These are phyloP conservation scores for Chlamydomonas eustigma DNA, from an alignment of 139 green algal genomes.

Conservation along the genomic window DNA sequence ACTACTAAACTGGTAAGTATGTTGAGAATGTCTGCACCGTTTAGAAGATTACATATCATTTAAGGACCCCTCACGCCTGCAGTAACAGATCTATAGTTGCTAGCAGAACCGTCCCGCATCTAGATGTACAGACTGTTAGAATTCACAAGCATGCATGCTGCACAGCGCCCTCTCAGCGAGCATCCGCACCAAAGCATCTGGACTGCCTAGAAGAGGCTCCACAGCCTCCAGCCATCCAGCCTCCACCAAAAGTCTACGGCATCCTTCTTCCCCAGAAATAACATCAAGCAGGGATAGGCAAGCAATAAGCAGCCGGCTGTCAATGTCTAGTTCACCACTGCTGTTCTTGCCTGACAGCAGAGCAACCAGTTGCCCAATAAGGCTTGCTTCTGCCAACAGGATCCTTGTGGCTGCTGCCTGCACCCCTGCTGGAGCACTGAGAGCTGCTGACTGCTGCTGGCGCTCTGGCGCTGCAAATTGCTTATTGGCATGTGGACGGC, in stretches of 20 bases:
- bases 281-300: constrained; percentile 9
- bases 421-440: neutral
- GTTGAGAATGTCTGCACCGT: too few relatives aligned
- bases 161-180: constrained; percentile 2
- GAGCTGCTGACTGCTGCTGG: too few relatives aligned
- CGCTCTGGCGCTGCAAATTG: too few relatives aligned
- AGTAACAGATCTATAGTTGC: too few relatives aligned
- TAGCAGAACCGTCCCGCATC: too few relatives aligned
- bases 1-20: too few relatives aligned
- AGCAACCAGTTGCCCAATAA: neutral
- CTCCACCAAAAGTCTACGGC: neutral
- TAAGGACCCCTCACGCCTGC: too few relatives aligned
- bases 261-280: neutral
- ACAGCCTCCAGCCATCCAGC: constrained; percentile 5
- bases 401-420: neutral
- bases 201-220: neutral
- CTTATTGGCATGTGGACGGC: too few relatives aligned
- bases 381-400: neutral
- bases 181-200: neutral
- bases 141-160: neutral
- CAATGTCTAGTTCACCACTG: neutral
- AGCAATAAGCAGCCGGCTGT: neutral
- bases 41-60: too few relatives aligned
- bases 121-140: too few relatives aligned
- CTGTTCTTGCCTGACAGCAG: neutral